Evolutionary conservation across 2,329 filamentous ascomycete species (phyloP).

Genomic region (Torrubiellomyces zombiae): DNA sequence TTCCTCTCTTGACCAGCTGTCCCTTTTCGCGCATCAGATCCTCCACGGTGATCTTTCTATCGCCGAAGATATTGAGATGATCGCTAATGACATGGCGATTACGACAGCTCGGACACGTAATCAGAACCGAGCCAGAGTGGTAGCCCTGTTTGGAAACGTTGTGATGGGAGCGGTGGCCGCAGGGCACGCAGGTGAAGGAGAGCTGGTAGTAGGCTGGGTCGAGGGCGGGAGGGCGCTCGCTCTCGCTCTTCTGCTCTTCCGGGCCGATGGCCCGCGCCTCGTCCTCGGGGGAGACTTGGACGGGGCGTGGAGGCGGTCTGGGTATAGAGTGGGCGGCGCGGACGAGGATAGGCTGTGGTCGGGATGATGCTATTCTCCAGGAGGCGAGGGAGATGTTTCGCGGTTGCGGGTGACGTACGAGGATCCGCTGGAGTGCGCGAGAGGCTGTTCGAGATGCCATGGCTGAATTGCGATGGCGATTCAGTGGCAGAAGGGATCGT

Average conservation of each 20-base stretch:
- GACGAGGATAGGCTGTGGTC: slow-evolving; percentile 6
- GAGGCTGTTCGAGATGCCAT: slow-evolving; percentile 14
- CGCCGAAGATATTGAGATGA: slow-evolving; percentile 64
- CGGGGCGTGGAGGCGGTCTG: slow-evolving; percentile 8
- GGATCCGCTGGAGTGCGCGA: slow-evolving; percentile 6
- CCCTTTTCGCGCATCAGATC: slow-evolving; percentile 65
- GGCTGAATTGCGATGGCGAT: too few relatives aligned
- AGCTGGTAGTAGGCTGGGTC: slow-evolving; percentile 63
- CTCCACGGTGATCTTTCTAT: slow-evolving; percentile 54
- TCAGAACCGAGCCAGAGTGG: slow-evolving; percentile 74
- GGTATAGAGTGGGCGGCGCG: slow-evolving; percentile 20
- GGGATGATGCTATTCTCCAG: too few relatives aligned
- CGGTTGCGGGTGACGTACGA: slow-evolving; percentile 4
- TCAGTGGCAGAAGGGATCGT: too few relatives aligned
- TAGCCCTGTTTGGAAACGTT: slow-evolving; percentile 87
- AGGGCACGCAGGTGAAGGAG: slow-evolving; percentile 85
- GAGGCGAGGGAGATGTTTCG: slow-evolving; percentile 2
- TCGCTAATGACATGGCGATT: slow-evolving; percentile 87
- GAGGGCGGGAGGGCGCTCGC: slow-evolving; percentile 11
- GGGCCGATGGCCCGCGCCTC: slow-evolving; percentile 4
- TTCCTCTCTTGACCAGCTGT: slow-evolving; percentile 53
- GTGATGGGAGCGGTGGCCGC: slow-evolving; percentile 65
- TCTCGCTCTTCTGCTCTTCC: slow-evolving; percentile 12
- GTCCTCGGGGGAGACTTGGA: slow-evolving; percentile 2
- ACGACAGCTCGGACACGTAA: slow-evolving; percentile 73